A percentile compares a stretch with the other conserved stretches of the same genome.
phyloP scores from a whole-genome alignment of 345 rosid genomes.

The Triadica sebifera region DNA sequence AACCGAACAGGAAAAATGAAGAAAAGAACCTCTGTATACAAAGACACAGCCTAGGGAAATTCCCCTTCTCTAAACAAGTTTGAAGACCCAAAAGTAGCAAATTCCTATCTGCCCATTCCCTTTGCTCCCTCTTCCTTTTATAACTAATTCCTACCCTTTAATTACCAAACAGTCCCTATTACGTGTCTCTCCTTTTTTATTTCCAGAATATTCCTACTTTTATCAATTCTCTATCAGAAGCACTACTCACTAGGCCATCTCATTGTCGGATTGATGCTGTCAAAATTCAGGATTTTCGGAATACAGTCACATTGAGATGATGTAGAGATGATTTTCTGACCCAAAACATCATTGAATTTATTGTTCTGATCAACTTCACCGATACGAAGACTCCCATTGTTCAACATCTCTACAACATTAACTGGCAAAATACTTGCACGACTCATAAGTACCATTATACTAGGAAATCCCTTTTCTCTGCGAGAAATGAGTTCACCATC shows the following conservation, averaged over 20 bases:
- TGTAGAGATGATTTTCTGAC: constrained; percentile 25
- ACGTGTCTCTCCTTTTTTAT: too few species aligned
- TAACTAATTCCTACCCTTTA: too few species aligned
- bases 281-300: constrained; percentile 40
- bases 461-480: constrained; percentile 93
- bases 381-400: constrained; percentile 33
- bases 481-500: constrained; percentile 82
- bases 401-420: constrained; percentile 51
- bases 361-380: constrained; percentile 32
- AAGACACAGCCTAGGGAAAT: too few species aligned
- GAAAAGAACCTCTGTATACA: too few species aligned
- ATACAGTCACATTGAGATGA: constrained; percentile 32
- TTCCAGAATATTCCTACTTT: too few species aligned
- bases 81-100: too few species aligned
- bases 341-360: constrained; percentile 26
- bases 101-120: too few species aligned
- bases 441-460: constrained; percentile 55
- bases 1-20: too few species aligned
- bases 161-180: too few species aligned
- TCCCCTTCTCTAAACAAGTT: too few species aligned
- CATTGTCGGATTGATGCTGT: constrained; percentile 35
- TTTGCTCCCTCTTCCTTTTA: too few species aligned
- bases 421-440: constrained; percentile 44
- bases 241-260: constrained; percentile 35
- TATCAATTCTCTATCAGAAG: too few species aligned